Percentiles rank a stretch among this genome's conserved stretches.
Conservation (phyloP, 345 rosid genomes). For the Corchorus capsularis region DNA sequence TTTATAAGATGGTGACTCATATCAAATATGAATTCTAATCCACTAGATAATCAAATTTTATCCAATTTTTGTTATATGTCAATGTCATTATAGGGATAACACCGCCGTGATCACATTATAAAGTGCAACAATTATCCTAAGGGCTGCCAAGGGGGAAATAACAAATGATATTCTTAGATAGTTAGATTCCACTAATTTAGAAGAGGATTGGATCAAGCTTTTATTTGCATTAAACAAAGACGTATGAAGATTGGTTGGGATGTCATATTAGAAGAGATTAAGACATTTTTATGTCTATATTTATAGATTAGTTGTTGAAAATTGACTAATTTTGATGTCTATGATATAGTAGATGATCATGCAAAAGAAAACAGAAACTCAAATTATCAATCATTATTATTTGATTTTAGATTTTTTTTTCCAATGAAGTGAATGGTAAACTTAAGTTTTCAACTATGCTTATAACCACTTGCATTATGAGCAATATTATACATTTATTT, state of each 20-base stretch:
- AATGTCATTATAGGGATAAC: background rate
- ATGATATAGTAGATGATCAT: too few species aligned
- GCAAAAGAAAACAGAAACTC: background rate
- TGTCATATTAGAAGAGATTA: background rate
- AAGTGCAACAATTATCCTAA: background rate
- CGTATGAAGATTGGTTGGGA: background rate
- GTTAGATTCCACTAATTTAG: background rate
- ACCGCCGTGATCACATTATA: background rate
- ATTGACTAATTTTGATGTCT: background rate
- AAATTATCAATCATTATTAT: background rate
- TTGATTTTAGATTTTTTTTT: too few species aligned
- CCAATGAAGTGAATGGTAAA: background rate
- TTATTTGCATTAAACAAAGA: constrained; percentile 9
- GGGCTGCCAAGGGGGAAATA: background rate
- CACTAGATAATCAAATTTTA: background rate
- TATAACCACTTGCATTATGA: background rate
- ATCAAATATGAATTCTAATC: background rate
- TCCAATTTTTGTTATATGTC: background rate
- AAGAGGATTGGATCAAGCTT: background rate
- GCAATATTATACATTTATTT: too few species aligned
- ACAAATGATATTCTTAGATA: background rate
- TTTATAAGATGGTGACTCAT: background rate
- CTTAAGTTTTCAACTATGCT: background rate
- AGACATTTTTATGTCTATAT: background rate
- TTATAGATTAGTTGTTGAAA: background rate